phyloP scores from a whole-genome alignment of 2,329 filamentous ascomycete species.

The Microascus cirrosus region DNA sequence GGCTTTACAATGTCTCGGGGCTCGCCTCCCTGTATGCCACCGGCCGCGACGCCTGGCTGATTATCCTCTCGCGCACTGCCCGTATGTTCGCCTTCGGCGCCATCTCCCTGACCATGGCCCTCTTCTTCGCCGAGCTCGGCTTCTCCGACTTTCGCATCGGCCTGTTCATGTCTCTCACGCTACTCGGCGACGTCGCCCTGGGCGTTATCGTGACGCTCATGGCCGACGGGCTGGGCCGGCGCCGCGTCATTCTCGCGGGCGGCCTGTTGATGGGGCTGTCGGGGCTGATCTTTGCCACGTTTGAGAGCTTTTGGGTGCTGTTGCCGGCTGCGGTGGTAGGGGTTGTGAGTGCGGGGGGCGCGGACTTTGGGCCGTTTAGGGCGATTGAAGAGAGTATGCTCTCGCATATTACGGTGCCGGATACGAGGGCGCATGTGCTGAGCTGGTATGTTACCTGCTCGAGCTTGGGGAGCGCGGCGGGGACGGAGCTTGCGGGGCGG shows the following conservation, averaged over 20 bases:
- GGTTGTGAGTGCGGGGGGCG: conserved; percentile 50
- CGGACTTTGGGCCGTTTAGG: conserved; percentile 57
- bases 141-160: conserved; percentile 49
- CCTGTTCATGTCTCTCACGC: conserved; percentile 53
- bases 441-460: conserved; percentile 53
- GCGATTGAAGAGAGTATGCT: conserved; percentile 56
- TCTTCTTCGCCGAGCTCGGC: conserved; percentile 45
- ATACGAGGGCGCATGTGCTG: conserved; percentile 49
- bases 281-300: conserved; percentile 40
- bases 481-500: conserved; percentile 39
- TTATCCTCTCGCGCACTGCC: conserved; percentile 37
- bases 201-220: conserved; percentile 45
- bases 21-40: conserved; percentile 31
- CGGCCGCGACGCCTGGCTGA: conserved; percentile 37
- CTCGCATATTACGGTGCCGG: conserved; percentile 44
- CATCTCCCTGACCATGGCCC: conserved; percentile 47
- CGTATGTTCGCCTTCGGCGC: conserved; percentile 56
- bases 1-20: conserved; percentile 26
- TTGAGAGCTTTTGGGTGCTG: conserved; percentile 48
- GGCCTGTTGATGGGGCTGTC: conserved; percentile 44
- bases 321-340: conserved; percentile 47
- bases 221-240: conserved; percentile 46
- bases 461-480: conserved; percentile 41
- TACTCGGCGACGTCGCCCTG: conserved; percentile 49
- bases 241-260: conserved; percentile 39